Base-by-base conservation (phyloP, 1,284 basidiomycete species). In the Pseudozyma sp. region DNA sequence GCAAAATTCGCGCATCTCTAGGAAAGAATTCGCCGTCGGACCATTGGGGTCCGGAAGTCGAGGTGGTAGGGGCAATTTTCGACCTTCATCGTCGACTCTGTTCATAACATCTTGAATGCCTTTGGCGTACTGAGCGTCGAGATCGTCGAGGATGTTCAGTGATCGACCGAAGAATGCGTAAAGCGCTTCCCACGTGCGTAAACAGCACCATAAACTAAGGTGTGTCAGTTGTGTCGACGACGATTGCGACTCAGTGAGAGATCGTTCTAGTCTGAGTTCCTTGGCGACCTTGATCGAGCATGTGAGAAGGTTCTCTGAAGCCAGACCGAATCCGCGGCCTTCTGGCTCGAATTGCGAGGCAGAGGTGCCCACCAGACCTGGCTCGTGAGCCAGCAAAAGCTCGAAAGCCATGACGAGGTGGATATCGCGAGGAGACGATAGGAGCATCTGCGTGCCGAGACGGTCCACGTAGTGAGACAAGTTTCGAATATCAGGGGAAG, bases 221-320 rank as follows among this genome's bases (percentile, higher is more conserved):
- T 52, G 40, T 3, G 36, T 43, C 2, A 70, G 35, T n/a, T 43
- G n/a, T 16, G 35, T 25, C 12, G 51, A 12, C 11, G 52, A n/a
- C 2, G 31, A 7, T 45, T 39, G 38, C 11, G 38, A 16, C 6
- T 14, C 21, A 8, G 35, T 31, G 40, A 38, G 1, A 4, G 42
- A 35, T 14, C 57, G 55, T 18, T 64, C 56, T 2, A 70, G 21
- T 16, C 39, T 52, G 25, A 70, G 60, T 35, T 70, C 60, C 47
- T 38, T 49, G 4, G 56, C 60, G 9, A 70, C 38, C 57, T 55
- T 63, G 52, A 64, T 40, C 1, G 67, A 61, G 43, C 67, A 64
- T 12, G 58, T 59, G 34, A 70, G 53, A 25, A 70, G 57, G n/a
- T 59, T 64, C 21, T 70, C 67, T 14, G 67, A 70, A 4, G 67